Base-by-base conservation (phyloP, 805 yeast species). In the Wickerhamiella australiensis region DNA sequence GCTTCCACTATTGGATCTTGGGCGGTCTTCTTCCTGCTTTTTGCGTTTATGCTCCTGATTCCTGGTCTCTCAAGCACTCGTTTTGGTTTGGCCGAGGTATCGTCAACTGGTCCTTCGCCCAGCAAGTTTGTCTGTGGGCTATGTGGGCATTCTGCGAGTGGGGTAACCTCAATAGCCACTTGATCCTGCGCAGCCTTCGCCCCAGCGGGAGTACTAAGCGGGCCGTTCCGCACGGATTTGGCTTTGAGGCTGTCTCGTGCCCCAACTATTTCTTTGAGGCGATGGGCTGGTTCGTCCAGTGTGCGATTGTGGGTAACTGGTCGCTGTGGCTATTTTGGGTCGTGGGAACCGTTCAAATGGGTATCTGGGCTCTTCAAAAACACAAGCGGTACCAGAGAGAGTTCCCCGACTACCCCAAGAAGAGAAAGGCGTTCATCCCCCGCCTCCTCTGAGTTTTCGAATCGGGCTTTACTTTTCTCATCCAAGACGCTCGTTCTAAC, bases 181-280 rank as follows among this genome's bases (percentile, higher is more conserved):
- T 74, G 50, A 78, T 76, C 50, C 75, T 92, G 43, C 59, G 74
- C 7, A 54, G 62, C 25, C 67, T 84, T 55, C 73, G 92, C 58
- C 59, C 73, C 3, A 72, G 68, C 38, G 78, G 77, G 40, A 68
- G 77, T 46, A 78, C 73, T 51, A 79, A 74, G 52, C 81, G 81
- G 56, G 74, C 69, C 45, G 80, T 83, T 57, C 94, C 97, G 20
- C 72, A 73, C 53, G 96, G 95, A 17, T 94, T 85, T 58, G 83
- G 90, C 8, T 92, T 92, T 62, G 73, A 77, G 53, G 66, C 72
- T 51, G 84, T 88, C 31, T 79, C 92, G n/a, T 83, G 86, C 65
- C 98, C 98, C 56, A 92, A 92, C 69, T 92, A 92, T 66, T 82
- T 86, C 57, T 90, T 87, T 64, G 98, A 92, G 71, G 68, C 77